A percentile compares a stretch with the other conserved stretches of the same genome.
These are phyloP conservation scores for Pleodorina starrii DNA, from an alignment of 139 green algal species.

Conservation along the genomic window DNA sequence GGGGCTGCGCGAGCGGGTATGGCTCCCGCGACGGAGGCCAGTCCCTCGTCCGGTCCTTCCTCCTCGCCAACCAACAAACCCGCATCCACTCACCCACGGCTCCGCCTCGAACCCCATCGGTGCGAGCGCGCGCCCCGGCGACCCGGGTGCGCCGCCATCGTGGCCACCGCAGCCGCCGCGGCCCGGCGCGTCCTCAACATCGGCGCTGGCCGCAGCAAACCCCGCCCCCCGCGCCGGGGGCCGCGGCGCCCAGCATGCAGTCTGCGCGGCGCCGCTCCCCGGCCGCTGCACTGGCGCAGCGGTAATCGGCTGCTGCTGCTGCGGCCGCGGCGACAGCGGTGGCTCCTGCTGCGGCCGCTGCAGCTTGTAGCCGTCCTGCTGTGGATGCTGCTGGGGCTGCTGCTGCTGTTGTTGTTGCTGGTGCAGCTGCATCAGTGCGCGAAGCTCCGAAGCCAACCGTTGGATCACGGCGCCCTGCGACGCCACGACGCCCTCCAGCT, in stretches of 20 bases:
- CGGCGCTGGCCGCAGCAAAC: too few species aligned
- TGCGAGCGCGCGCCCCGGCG: not conserved
- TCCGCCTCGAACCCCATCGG: not conserved
- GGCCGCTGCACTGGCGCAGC: not conserved
- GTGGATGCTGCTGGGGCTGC: constrained; percentile 15
- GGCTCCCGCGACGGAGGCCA: too few species aligned
- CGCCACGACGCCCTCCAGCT: constrained; percentile 42
- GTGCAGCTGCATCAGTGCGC: constrained; percentile 20
- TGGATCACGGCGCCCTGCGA: not conserved
- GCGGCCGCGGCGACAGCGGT: not conserved
- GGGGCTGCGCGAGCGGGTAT: too few species aligned
- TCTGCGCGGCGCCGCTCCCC: too few species aligned
- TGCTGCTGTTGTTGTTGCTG: not conserved
- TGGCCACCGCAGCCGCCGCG: too few species aligned
- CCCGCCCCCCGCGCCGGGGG: too few species aligned
- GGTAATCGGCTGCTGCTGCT: not conserved
- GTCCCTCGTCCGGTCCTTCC: too few species aligned
- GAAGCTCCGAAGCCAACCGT: constrained; percentile 17
- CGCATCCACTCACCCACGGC: constrained; percentile 18
- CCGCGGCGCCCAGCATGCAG: too few species aligned
- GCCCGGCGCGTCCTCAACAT: too few species aligned
- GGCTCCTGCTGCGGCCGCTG: not conserved
- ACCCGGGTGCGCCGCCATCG: too few species aligned
- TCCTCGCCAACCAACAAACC: too few species aligned
- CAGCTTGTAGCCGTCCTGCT: not conserved